Evolutionary conservation across 805 yeast genomes (phyloP).

Genomic region (Suhomyces faveliae): DNA sequence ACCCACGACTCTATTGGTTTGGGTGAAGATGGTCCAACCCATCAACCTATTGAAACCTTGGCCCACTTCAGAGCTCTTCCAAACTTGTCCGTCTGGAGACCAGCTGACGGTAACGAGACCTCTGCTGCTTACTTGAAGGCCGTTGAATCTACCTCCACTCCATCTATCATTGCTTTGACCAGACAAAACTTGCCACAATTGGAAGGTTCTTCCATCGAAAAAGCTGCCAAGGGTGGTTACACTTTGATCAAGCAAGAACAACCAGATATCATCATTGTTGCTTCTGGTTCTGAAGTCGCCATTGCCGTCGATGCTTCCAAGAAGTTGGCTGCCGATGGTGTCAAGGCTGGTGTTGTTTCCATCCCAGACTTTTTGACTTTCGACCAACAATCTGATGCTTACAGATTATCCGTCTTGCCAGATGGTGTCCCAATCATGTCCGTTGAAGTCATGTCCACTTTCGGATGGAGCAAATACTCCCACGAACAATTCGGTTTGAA

Average conservation of each 20-base stretch:
- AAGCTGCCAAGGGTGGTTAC: conserved; percentile 95
- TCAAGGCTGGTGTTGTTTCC: conserved; percentile 82
- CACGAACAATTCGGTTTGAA: conserved; percentile 95
- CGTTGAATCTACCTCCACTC: conserved; percentile 59
- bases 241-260: conserved; percentile 56
- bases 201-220: conserved; percentile 87
- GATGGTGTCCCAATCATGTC: conserved; percentile 92
- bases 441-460: conserved; percentile 87
- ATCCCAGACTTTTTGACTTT: conserved; percentile 91
- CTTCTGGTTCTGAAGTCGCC: conserved; percentile 94
- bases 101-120: conserved; percentile 88
- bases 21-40: conserved; percentile 94
- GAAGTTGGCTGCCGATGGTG: conserved; percentile 61
- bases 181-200: conserved; percentile 92
- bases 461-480: conserved; percentile 92
- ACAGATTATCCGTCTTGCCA: conserved; percentile 85
- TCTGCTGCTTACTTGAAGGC: conserved; percentile 79
- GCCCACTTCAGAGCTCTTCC: conserved; percentile 86
- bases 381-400: conserved; percentile 77
- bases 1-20: conserved; percentile 89
- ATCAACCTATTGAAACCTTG: conserved; percentile 86
- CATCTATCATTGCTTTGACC: conserved; percentile 72
- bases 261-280: conserved; percentile 69
- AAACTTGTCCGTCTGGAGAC: conserved; percentile 84
- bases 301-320: conserved; percentile 81